Conservation (phyloP, 257 asterid genomes). For the Plantago ovata region DNA sequence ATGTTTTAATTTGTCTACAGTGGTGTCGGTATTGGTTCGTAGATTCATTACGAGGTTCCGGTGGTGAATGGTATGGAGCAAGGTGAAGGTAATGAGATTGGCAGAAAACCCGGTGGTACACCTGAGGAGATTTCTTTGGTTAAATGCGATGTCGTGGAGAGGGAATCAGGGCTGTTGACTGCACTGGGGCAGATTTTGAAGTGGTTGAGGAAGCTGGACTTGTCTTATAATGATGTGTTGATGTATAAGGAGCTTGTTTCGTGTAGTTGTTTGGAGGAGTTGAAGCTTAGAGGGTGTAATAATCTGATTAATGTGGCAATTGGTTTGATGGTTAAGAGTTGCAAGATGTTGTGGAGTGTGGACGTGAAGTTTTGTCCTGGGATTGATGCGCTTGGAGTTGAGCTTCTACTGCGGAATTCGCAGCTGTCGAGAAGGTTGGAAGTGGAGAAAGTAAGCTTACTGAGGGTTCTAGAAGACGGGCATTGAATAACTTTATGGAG, state of each 20-base stretch:
- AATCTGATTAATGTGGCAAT: slow-evolving; percentile 31
- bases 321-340: slow-evolving; percentile 36
- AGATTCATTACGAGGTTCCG: too few species aligned
- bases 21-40: too few species aligned
- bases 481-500: slow-evolving; percentile 35
- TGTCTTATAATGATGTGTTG: slow-evolving; percentile 69
- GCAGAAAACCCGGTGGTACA: too few species aligned
- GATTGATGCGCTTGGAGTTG: slow-evolving; percentile 47
- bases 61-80: too few species aligned
- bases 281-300: slow-evolving; percentile 67
- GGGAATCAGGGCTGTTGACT: slow-evolving; percentile 60
- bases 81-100: too few species aligned
- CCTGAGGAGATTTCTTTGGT: slow-evolving; percentile 63
- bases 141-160: slow-evolving; percentile 61
- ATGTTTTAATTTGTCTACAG: too few species aligned
- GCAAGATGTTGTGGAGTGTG: slow-evolving; percentile 41
- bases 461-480: slow-evolving; percentile 31
- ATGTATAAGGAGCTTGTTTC: slow-evolving; percentile 67
- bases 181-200: slow-evolving; percentile 60
- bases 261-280: slow-evolving; percentile 41
- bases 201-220: slow-evolving; percentile 54
- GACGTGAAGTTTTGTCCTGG: slow-evolving; percentile 47
- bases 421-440: slow-evolving; percentile 34
- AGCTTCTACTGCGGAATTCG: slow-evolving; percentile 38
- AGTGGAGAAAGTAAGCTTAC: slow-evolving; percentile 63